Conservation (phyloP, 805 yeast genomes). For the Maudiozyma bulderi region DNA sequence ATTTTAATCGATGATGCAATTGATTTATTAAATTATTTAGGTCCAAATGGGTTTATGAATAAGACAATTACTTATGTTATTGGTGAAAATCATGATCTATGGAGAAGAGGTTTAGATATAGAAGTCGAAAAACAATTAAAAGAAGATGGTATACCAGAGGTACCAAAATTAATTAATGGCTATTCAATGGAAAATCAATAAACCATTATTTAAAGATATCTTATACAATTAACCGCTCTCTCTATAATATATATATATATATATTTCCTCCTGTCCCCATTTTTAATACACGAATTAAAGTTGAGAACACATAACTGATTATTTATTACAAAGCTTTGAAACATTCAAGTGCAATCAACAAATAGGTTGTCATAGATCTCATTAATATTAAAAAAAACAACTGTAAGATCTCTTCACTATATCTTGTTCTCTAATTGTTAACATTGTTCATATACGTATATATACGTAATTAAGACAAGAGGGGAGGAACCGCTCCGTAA, state of each 20-base stretch:
- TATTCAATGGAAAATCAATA: not conserved
- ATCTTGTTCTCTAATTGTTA: too few species aligned
- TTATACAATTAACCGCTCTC: not conserved
- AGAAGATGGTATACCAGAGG: slow-evolving; percentile 24
- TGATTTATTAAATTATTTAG: slow-evolving; percentile 49
- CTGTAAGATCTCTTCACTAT: too few species aligned
- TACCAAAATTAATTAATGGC: slow-evolving; percentile 9
- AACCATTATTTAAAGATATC: not conserved
- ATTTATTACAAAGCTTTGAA: too few species aligned
- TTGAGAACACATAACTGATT: too few species aligned
- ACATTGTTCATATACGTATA: too few species aligned
- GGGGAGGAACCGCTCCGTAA: too few species aligned
- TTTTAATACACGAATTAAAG: too few species aligned
- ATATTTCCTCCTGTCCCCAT: not conserved
- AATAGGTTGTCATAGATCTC: too few species aligned
- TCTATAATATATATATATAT: not conserved
- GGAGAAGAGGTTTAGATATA: slow-evolving; percentile 35
- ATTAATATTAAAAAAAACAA: too few species aligned
- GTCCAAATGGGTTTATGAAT: slow-evolving; percentile 46
- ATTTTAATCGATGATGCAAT: slow-evolving; percentile 72
- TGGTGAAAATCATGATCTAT: slow-evolving; percentile 72
- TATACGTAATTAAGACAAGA: too few species aligned
- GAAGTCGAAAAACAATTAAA: slow-evolving; percentile 20
- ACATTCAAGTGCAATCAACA: too few species aligned
- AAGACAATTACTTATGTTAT: slow-evolving; percentile 55